Conservation (phyloP, 768 basidiomycete species). For the Tylopilus vinaceipallidus region DNA sequence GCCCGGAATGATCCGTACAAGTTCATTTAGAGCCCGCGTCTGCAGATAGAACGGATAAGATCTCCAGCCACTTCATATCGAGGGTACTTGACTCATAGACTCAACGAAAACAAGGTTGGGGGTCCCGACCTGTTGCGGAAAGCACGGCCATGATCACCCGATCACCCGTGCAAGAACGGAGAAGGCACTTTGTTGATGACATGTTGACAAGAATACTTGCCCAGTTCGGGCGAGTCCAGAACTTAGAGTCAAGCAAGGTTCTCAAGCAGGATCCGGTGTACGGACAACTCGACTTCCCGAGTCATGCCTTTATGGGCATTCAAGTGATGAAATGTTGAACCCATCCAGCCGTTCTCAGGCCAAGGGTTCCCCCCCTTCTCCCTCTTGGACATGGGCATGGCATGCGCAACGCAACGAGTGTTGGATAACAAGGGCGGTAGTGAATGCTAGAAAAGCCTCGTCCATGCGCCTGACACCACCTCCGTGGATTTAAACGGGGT, state of each 20-base stretch:
- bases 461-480: neutral
- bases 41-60: slow-evolving; percentile 26
- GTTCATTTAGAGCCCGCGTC: slow-evolving; percentile 16
- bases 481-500: neutral
- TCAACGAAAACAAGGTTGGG: slow-evolving; percentile 21
- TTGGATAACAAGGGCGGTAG: neutral
- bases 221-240: slow-evolving; percentile 17
- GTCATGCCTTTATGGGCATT: slow-evolving; percentile 5
- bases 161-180: slow-evolving; percentile 8
- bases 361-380: slow-evolving; percentile 6
- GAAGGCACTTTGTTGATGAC: slow-evolving; percentile 6
- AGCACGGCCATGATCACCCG: slow-evolving; percentile 8
- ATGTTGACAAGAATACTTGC: slow-evolving; percentile 12
- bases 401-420: slow-evolving; percentile 3
- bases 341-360: slow-evolving; percentile 14
- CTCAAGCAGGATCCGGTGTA: slow-evolving; percentile 22
- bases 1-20: slow-evolving; percentile 28
- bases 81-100: slow-evolving; percentile 19
- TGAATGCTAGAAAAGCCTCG: neutral
- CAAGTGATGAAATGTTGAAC: slow-evolving; percentile 5
- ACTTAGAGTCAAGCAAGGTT: slow-evolving; percentile 13
- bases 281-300: slow-evolving; percentile 3
- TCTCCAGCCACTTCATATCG: slow-evolving; percentile 16
- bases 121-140: slow-evolving; percentile 12
- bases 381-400: neutral